phyloP scores from a whole-genome alignment of 768 basidiomycete genomes.

The Phlebiopsis gigantea region DNA sequence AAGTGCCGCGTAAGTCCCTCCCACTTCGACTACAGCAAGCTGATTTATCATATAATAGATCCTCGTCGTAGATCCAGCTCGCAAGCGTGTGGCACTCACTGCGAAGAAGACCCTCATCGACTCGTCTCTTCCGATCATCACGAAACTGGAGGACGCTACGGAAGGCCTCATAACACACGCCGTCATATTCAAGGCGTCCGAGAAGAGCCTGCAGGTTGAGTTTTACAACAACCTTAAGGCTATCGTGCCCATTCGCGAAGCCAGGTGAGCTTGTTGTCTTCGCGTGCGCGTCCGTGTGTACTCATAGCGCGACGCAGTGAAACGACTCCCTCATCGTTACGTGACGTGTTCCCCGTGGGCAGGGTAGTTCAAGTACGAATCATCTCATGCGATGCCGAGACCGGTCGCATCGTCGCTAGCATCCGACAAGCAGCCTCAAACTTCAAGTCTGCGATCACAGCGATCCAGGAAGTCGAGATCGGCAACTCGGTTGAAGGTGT shows the following conservation, averaged over 20 bases:
- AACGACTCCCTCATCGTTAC: conserved; percentile 45
- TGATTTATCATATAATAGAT: conserved; percentile 42
- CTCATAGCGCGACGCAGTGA: no score
- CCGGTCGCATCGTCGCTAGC: conserved; percentile 72
- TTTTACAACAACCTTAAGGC: conserved; percentile 89
- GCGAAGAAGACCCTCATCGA: conserved; percentile 89
- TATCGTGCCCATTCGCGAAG: conserved; percentile 73
- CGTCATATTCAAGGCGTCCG: conserved; percentile 77
- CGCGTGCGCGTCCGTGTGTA: no score
- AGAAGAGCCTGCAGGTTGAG: conserved; percentile 79
- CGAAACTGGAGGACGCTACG: conserved; percentile 59
- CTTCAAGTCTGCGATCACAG: conserved; percentile 42
- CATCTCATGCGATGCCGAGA: conserved; percentile 52
- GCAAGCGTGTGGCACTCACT: conserved; percentile 79
- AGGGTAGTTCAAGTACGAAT: conserved; percentile 84
- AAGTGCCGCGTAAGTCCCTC: conserved; percentile 70
- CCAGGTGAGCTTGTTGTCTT: conserved; percentile 66
- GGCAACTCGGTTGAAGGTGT: conserved; percentile 67
- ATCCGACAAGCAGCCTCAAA: conserved; percentile 70
- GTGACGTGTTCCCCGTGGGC: conserved; percentile 68
- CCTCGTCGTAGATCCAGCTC: conserved; percentile 73
- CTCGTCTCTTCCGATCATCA: conserved; percentile 66
- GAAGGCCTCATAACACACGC: conserved; percentile 73
- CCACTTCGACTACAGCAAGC: background rate
- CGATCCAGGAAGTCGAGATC: conserved; percentile 72